Evolutionary conservation across 1,139 yeast species (phyloP).

Genomic region (Pichia sp.): DNA sequence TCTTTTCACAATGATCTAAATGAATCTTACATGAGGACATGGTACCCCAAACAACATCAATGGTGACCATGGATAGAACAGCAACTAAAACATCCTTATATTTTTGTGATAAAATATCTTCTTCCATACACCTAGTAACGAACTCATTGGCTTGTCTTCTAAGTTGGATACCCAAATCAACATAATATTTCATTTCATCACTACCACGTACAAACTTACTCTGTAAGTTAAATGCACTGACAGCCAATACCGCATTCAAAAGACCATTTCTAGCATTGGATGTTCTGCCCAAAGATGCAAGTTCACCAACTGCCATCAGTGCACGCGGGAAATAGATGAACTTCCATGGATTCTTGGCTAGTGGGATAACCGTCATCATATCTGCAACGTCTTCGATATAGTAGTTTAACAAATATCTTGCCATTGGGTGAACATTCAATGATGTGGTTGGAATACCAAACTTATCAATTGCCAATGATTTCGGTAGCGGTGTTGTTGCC

Average conservation of each 20-base stretch:
- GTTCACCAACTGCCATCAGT: constrained; percentile 75
- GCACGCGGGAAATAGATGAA: constrained; percentile 84
- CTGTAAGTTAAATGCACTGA: constrained; percentile 77
- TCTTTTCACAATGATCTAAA: constrained; percentile 72
- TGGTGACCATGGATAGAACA: constrained; percentile 81
- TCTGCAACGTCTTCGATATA: constrained; percentile 82
- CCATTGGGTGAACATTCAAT: constrained; percentile 60
- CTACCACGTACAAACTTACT: constrained; percentile 63
- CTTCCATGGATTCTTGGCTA: constrained; percentile 86
- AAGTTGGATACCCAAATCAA: constrained; percentile 69
- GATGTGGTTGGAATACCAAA: constrained; percentile 60
- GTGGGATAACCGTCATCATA: constrained; percentile 82
- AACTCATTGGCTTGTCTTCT: constrained; percentile 74
- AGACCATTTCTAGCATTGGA: constrained; percentile 77
- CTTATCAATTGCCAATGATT: constrained; percentile 36
- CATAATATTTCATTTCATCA: constrained; percentile 65
- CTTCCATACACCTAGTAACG: constrained; percentile 57
- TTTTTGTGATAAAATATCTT: constrained; percentile 52
- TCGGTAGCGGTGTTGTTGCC: constrained; percentile 45
- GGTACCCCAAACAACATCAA: constrained; percentile 89
- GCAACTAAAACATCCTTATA: constrained; percentile 86
- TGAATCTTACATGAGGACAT: constrained; percentile 84
- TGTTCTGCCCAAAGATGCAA: constrained; percentile 71
- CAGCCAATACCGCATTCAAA: constrained; percentile 77
- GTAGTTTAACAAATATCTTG: constrained; percentile 68